Evolutionary conservation across 805 yeast genomes (phyloP), one percentile per base, ranked within the genome.

Genomic region (Nakazawaea ernobii): DNA sequence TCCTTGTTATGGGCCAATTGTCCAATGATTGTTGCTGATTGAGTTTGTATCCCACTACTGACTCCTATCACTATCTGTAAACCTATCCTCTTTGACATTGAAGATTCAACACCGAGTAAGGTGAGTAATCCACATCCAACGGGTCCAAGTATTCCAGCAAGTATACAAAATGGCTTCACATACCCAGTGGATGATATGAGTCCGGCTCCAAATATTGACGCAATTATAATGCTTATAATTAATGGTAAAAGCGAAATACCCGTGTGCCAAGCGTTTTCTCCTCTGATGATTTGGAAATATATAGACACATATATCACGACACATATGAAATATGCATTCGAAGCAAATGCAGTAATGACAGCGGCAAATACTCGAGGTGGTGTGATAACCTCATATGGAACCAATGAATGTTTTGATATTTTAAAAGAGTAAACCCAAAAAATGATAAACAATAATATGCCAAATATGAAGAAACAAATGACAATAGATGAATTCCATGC

Each of bases 401-500:
- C 65, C 42, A 78, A 64, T 4, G 83, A 82, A n/a, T 65, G 58
- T 24, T 59, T 60, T 0, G 81, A 69, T 36, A 58, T 56, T n/a
- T 43, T 52, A 54, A 72, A 73, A 52, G 73, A 74, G 65, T 71
- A 74, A 30, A 65, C 46, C 17, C 59, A 52, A 42, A 77, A 76
- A 0, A 48, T 52, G 8, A 66, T 51, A 5, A 69, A 35, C 1
- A 71, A 48, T 1, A 69, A 13, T 1, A 71, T 70, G 8, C 83
- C 81, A 32, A 80, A 35, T 8, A 75, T 60, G 44, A 81, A 70
- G 45, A 74, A 73, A 9, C 62, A 53, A 6, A 82, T 72, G 3
- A 78, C 76, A 4, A 76, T 70, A n/a, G 77, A 75, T 0, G 82
- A 73, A 2, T 62, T 57, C 87, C 87, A 82, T 1, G 76, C 61